Base-by-base conservation (phyloP, 768 basidiomycete genomes). In the Boletellus ananas region DNA sequence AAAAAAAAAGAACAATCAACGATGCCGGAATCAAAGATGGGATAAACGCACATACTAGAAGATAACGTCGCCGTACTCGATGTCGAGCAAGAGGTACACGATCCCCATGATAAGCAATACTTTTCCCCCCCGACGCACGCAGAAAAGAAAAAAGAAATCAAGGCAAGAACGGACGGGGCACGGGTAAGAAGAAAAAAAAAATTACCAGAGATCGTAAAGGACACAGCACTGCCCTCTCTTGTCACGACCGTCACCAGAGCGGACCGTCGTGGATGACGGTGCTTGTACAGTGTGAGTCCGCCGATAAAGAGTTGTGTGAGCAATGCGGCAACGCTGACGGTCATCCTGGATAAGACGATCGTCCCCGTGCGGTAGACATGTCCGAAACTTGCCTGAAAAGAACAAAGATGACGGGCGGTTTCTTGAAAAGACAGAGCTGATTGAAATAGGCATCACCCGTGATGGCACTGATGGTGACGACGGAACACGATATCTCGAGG, bases 21-120 rank as follows among this genome's bases (percentile, higher is more conserved):
- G 14, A 13, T 11, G 14, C 49, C 14, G 10, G 34, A 42, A 40
- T 23, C n/a, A 31, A 4, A n/a, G 43, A 34, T 18, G 11, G 35
- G 21, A 34, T 20, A 11, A n/a, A 34, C 8, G 23, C 16, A 25
- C 51, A 31, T 44, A 56, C 55, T 54, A 49, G 48, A 54, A 54
- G 36, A 52, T 45, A 46, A 55, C 35, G 29, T 45, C 50, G 14
- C 50, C 29, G 13, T 48, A 45, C 34, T 41, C 38, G 1, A 38
- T 18, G 16, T 55, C 54, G 14, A 55, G 43, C 18, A 45, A 45
- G 16, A 55, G 29, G 23, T 49, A 49, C 33, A 49, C 44, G 8
- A 35, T 18, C 18, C 51, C 36, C 31, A 31, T 41, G 14, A 43
- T 38, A 13, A 54, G 7, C 17, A 56, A 18, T 4, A 23, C 52